These are phyloP conservation scores for Acacia melanoxylon DNA, from an alignment of 306 rosid genomes.

Conservation along the genomic window DNA sequence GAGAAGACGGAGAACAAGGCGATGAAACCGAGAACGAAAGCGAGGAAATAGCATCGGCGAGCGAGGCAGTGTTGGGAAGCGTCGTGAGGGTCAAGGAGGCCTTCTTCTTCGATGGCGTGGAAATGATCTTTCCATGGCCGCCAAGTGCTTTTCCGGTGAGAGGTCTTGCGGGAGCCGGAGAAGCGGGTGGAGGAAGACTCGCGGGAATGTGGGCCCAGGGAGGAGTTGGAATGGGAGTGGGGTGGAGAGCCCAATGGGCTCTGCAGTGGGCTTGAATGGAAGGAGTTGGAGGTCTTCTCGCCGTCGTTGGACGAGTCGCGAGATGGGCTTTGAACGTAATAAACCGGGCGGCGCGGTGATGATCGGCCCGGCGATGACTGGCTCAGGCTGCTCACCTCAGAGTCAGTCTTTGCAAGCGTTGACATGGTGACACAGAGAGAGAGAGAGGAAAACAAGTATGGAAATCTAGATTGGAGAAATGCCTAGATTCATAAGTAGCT, in stretches of 20 bases:
- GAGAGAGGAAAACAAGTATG: neutral
- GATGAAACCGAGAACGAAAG: constrained; percentile 51
- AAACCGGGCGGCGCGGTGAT: constrained; percentile 65
- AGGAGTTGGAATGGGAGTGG: constrained; percentile 89
- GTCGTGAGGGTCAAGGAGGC: constrained; percentile 55
- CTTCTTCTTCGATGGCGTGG: constrained; percentile 79
- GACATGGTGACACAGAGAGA: constrained; percentile 32
- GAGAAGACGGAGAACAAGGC: constrained; percentile 65
- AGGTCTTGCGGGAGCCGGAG: constrained; percentile 60
- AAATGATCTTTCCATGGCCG: constrained; percentile 70
- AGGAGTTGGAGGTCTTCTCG: constrained; percentile 86
- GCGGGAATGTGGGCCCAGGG: constrained; percentile 79
- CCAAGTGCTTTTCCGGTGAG: constrained; percentile 49
- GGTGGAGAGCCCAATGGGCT: constrained; percentile 96
- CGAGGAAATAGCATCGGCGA: constrained; percentile 67
- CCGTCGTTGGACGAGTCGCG: constrained; percentile 78
- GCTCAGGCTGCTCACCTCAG: constrained; percentile 82
- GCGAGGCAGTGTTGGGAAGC: constrained; percentile 22
- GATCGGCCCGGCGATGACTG: constrained; percentile 79
- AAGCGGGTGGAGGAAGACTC: constrained; percentile 90
- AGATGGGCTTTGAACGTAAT: constrained; percentile 88
- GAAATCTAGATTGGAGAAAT: neutral
- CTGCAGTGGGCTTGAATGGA: constrained; percentile 73
- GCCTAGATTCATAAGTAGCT: neutral
- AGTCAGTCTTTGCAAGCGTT: constrained; percentile 72